Evolutionary conservation across 1,139 yeast genomes (phyloP).

Genomic region (Scheffersomyces illinoinensis): DNA sequence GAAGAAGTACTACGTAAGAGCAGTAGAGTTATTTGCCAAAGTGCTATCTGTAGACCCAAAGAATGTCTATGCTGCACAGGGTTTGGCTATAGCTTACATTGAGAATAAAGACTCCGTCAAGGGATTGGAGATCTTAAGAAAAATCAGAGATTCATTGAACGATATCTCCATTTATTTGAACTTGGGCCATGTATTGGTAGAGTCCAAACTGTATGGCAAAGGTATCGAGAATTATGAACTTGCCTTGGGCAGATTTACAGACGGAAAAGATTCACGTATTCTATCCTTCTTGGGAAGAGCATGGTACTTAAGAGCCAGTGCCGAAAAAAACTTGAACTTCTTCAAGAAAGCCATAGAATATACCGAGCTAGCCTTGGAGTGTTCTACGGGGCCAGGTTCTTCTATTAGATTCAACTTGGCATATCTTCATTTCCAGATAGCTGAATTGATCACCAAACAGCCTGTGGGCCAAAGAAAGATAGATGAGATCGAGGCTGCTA

Average conservation of each 20-base stretch:
- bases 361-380: slow-evolving; percentile 56
- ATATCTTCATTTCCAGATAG: slow-evolving; percentile 81
- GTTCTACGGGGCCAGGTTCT: slow-evolving; percentile 36
- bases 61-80: slow-evolving; percentile 97
- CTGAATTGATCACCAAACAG: slow-evolving; percentile 73
- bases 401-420: slow-evolving; percentile 77
- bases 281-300: slow-evolving; percentile 81
- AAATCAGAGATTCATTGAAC: slow-evolving; percentile 84
- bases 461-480: slow-evolving; percentile 61
- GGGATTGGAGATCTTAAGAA: slow-evolving; percentile 85
- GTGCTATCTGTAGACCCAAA: slow-evolving; percentile 81
- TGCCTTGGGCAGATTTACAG: slow-evolving; percentile 67
- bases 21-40: slow-evolving; percentile 87
- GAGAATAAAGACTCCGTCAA: slow-evolving; percentile 76
- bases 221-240: slow-evolving; percentile 89
- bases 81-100: slow-evolving; percentile 89
- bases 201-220: slow-evolving; percentile 76
- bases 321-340: slow-evolving; percentile 63
- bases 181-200: slow-evolving; percentile 84
- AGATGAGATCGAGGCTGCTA: slow-evolving; percentile 61
- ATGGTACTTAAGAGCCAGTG: slow-evolving; percentile 81
- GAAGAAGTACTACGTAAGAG: slow-evolving; percentile 79
- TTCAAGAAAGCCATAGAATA: slow-evolving; percentile 64
- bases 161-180: slow-evolving; percentile 84
- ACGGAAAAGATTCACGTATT: slow-evolving; percentile 64